Base-by-base conservation (phyloP, 768 basidiomycete species). In the Panaeolus cyanescens region DNA sequence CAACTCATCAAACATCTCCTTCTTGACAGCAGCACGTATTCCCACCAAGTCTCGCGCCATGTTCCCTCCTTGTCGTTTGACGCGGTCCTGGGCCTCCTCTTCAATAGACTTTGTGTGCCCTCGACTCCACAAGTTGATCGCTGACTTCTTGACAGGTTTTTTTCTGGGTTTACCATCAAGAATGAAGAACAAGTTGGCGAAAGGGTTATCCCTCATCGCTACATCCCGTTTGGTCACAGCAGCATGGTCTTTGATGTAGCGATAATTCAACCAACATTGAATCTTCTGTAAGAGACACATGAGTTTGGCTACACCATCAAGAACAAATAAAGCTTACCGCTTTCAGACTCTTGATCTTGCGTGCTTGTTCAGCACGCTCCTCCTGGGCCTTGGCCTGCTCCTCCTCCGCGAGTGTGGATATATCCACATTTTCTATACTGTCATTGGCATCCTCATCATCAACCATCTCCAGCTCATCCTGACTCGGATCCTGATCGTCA, bases 401-500 rank as follows among this genome's bases (percentile, higher is more conserved):
- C 9, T 30, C 40, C 39, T 50, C 40, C 5, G n/a, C 12, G 6
- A 4, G 20, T 6, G 5, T 59, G 5, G 45, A 45, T 13, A n/a
- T 8, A 7, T 59, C 40, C n/a, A n/a, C n/a, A n/a, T n/a, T n/a
- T n/a, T n/a, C n/a, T n/a, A n/a, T n/a, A n/a, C n/a, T 25, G 22
- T 20, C 25, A 9, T 50, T 20, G 58, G 40, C 33, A 12, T 59
- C 58, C 28, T 59, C 40, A 33, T 50, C 58, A 10, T 20, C 39
- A 9, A 65, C 62, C 4, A 15, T 19, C 13, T 22, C 61, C 30
- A 65, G 54, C 20, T 32, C 20, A n/a, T 65, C 57, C 17, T 50
- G 12, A 20, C 30, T 54, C 12, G 64, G 64, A 4, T 65, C 62
- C 8, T 40, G 15, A 55, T 50, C 34, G 3, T 56, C 31, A 19